Conservation (phyloP, 805 yeast species). For the Hanseniaspora nectarophila region DNA sequence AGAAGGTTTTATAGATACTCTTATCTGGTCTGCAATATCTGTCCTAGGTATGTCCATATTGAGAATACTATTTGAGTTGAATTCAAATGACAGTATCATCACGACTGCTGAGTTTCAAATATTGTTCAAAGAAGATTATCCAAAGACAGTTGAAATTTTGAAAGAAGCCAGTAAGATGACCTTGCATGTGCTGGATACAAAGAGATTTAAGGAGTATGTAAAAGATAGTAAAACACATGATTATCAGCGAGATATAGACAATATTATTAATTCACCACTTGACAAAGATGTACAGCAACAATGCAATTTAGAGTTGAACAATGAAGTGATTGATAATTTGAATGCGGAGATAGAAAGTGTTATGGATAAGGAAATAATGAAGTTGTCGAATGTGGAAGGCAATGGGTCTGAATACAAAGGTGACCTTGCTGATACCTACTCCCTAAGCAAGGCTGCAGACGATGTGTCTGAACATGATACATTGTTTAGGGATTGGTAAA, state of each 20-base stretch:
- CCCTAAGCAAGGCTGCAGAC: too few species aligned
- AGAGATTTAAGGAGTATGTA: not conserved
- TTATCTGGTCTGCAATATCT: constrained; percentile 10
- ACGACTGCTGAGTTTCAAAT: not conserved
- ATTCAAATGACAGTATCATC: not conserved
- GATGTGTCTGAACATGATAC: not conserved
- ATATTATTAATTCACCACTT: too few species aligned
- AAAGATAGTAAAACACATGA: not conserved
- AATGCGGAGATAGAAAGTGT: not conserved
- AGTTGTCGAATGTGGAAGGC: not conserved
- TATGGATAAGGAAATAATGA: constrained; percentile 3
- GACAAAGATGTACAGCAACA: not conserved
- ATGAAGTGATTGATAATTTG: not conserved
- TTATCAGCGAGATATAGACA: not conserved
- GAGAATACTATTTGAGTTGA: not conserved
- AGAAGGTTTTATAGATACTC: constrained; percentile 12
- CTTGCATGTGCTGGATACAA: not conserved
- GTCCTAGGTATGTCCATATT: not conserved
- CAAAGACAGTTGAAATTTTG: not conserved
- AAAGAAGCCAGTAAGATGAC: not conserved
- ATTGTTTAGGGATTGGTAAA: too few species aligned
- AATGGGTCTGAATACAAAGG: not conserved
- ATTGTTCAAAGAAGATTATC: not conserved
- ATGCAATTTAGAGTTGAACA: not conserved
- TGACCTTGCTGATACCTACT: too few species aligned